Evolutionary conservation across 768 basidiomycete species (phyloP), one percentile per base, ranked within the genome.

Genomic region (Strobilomyces dryophilus): DNA sequence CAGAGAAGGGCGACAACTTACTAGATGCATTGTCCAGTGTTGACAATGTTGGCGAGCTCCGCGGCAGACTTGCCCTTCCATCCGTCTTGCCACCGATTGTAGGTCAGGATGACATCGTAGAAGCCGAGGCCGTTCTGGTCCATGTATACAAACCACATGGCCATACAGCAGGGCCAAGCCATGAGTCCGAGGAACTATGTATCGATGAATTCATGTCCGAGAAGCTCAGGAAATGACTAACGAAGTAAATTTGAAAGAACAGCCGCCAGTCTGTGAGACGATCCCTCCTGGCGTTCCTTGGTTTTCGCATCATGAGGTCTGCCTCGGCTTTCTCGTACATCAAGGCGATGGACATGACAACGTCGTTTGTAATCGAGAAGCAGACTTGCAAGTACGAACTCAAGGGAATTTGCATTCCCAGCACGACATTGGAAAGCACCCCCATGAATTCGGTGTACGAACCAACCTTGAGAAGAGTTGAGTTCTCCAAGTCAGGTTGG

Each of bases 401-500:
- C 36, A 85, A 70, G 7, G 79, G 70, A 47, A 82, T 76, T 47
- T 82, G 83, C 62, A 84, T 78, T 47, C 83, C 83, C 27, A 83
- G 63, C 58, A 83, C 66, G 35, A 82, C 79, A 52, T 82, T 83
- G 44, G 76, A 54, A 11, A 84, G 69, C 47, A 85, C 79, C 1
- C 71, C 73, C 71, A 81, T 76, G 53, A 82, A 76, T 57, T 84
- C 81, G 17, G 80, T 77, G 69, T 82, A 85, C 20, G 77, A 77
- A 29, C 80, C 79, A n/a, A 78, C 75, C 69, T 77, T 55, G 32
- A 12, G 17, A 4, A 29, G 10, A 52, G 6, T 2, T 55, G 12
- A 54, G 51, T 29, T 11, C 15, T 39, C 15, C 5, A 18, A 18
- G 7, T 45, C 21, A 34, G 6, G 3, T 15, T 24, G 39, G 9